A percentile compares a stretch with the other conserved stretches of the same genome.
Conservation (phyloP, 129 eudicot species). For the Flaveria ramosissima region DNA sequence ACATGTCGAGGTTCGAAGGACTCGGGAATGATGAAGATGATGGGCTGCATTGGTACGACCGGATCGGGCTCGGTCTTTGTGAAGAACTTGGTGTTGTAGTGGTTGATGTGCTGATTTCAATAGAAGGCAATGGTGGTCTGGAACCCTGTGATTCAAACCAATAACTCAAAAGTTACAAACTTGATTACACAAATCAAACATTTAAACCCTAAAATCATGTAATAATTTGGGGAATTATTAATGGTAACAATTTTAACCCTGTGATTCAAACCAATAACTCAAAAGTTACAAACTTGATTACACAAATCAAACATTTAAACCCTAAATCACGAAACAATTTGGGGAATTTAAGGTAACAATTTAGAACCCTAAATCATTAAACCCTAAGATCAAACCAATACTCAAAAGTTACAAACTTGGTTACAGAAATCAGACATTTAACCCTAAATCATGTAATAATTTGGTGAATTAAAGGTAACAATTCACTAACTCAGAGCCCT, state of each 20-base stretch:
- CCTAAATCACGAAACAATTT: background rate
- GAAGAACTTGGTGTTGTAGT: conserved; percentile 84
- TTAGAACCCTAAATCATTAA: too few species aligned
- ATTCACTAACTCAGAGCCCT: background rate
- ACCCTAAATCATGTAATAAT: background rate
- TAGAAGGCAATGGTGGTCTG: conserved; percentile 56
- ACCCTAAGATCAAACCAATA: too few species aligned
- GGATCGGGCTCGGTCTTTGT: conserved; percentile 77
- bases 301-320: background rate
- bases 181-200: conserved; percentile 15
- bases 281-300: conserved; percentile 19
- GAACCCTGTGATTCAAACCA: conserved; percentile 61
- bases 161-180: conserved; percentile 11
- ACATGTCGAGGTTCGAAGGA: conserved; percentile 55
- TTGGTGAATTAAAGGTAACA: background rate
- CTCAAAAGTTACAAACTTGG: too few species aligned
- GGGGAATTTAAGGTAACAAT: background rate
- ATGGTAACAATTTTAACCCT: conserved; percentile 54
- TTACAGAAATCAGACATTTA: too few species aligned
- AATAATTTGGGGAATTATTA: background rate
- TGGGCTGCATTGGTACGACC: conserved; percentile 91
- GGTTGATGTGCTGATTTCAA: conserved; percentile 64
- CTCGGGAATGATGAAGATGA: conserved; percentile 88
- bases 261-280: conserved; percentile 15
- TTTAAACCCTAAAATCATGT: conserved; percentile 1